These are phyloP conservation scores for Plasmopara viticola DNA, from an alignment of 352 stramenopile genomes.

Conservation along the genomic window DNA sequence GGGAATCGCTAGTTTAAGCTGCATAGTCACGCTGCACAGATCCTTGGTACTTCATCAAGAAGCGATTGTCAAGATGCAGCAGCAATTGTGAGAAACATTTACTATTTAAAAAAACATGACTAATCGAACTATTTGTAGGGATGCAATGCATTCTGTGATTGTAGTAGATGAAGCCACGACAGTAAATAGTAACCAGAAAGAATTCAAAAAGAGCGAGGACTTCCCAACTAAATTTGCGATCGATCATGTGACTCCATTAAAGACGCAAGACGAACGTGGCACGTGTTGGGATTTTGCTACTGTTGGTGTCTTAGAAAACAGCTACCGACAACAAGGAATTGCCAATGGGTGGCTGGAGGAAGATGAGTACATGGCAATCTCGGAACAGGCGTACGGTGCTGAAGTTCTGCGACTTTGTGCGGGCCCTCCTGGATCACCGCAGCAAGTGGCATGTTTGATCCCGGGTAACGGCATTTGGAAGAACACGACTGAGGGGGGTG, in stretches of 20 bases:
- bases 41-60: constrained; percentile 33
- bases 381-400: constrained; percentile 58
- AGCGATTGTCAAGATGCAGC: constrained; percentile 35
- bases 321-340: constrained; percentile 55
- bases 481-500: constrained; percentile 60
- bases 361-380: constrained; percentile 53
- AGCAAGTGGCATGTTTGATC: constrained; percentile 57
- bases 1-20: constrained; percentile 27
- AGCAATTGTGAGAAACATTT: constrained; percentile 33
- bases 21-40: constrained; percentile 32
- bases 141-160: constrained; percentile 42
- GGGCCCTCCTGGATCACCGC: constrained; percentile 35
- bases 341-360: constrained; percentile 40
- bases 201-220: constrained; percentile 12
- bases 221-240: constrained; percentile 57
- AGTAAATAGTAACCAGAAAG: constrained; percentile 9
- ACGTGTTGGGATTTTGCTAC: constrained; percentile 72
- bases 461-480: constrained; percentile 55
- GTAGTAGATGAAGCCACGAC: constrained; percentile 3
- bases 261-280: constrained; percentile 62
- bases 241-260: constrained; percentile 46
- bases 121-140: constrained; percentile 10
- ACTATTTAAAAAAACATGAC: too few species aligned
- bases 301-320: constrained; percentile 57
- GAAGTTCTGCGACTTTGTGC: constrained; percentile 55